Evolutionary conservation across 495 filamentous ascomycete genomes (phyloP).

Genomic region (Penicillium goetzii): DNA sequence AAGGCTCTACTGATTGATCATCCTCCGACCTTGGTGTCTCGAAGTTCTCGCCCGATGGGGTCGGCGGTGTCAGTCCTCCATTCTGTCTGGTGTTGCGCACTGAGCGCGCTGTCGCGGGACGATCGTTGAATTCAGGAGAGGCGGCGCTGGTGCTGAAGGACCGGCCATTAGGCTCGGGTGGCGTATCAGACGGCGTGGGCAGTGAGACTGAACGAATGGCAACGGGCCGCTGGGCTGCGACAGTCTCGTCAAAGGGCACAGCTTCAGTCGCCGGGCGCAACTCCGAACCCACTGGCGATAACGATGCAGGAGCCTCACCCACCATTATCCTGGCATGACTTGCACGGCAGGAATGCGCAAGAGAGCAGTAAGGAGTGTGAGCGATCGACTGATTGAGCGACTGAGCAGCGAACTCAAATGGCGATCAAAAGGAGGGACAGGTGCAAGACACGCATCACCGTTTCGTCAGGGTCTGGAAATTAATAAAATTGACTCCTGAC

Average conservation of each 20-base stretch:
- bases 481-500: slow-evolving; percentile 24
- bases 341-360: slow-evolving; percentile 19
- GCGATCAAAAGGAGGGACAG: slow-evolving; percentile 18
- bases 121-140: slow-evolving; percentile 27
- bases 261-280: slow-evolving; percentile 32
- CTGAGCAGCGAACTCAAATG: not conserved
- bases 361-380: slow-evolving; percentile 11
- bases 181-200: slow-evolving; percentile 31
- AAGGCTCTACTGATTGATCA: slow-evolving; percentile 26
- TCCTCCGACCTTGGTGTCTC: slow-evolving; percentile 24
- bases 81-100: slow-evolving; percentile 20
- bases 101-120: slow-evolving; percentile 23
- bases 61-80: slow-evolving; percentile 20
- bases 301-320: slow-evolving; percentile 39
- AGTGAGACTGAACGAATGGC: slow-evolving; percentile 39
- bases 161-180: slow-evolving; percentile 33
- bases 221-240: slow-evolving; percentile 29
- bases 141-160: slow-evolving; percentile 35
- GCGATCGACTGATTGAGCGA: slow-evolving; percentile 11
- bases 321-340: slow-evolving; percentile 52
- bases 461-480: slow-evolving; percentile 30
- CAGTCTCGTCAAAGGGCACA: slow-evolving; percentile 36
- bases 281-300: slow-evolving; percentile 38
- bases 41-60: slow-evolving; percentile 17
- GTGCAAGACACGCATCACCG: slow-evolving; percentile 21